Conservation (phyloP, 352 stramenopile genomes). For the Bremia lactucae region DNA sequence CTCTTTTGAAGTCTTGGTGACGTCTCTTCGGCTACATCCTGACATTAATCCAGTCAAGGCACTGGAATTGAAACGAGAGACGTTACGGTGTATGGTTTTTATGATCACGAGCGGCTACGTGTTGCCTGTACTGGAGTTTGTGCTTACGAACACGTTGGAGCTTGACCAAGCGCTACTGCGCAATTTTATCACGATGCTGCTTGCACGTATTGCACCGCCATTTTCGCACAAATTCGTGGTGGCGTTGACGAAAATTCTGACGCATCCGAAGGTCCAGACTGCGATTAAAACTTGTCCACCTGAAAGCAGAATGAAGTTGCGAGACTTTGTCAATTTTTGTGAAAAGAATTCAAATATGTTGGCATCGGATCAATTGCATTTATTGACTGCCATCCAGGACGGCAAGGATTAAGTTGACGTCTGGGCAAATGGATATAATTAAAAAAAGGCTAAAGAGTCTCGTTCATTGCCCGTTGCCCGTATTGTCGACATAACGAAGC, state of each 20-base stretch:
- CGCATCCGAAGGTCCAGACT: slow-evolving; percentile 77
- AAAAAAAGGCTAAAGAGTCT: too few relatives aligned
- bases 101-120: slow-evolving; percentile 85
- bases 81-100: slow-evolving; percentile 77
- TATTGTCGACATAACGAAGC: too few relatives aligned
- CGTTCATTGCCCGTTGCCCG: too few relatives aligned
- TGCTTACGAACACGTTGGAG: slow-evolving; percentile 67
- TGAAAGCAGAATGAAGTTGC: slow-evolving; percentile 70
- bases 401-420: slow-evolving; percentile 17
- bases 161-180: slow-evolving; percentile 75
- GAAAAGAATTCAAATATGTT: slow-evolving; percentile 50
- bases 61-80: slow-evolving; percentile 75
- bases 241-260: slow-evolving; percentile 61
- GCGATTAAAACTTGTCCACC: slow-evolving; percentile 68
- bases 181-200: slow-evolving; percentile 79
- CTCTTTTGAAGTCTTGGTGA: slow-evolving; percentile 71
- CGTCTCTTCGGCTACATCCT: slow-evolving; percentile 53
- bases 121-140: slow-evolving; percentile 73
- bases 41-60: slow-evolving; percentile 82
- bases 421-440: too few relatives aligned
- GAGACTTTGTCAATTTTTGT: slow-evolving; percentile 54
- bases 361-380: slow-evolving; percentile 55
- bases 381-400: slow-evolving; percentile 40
- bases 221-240: slow-evolving; percentile 72
- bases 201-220: slow-evolving; percentile 56